Evolutionary conservation across 1,284 basidiomycete species (phyloP).

Genomic region (Sanghuangporus baumii): DNA sequence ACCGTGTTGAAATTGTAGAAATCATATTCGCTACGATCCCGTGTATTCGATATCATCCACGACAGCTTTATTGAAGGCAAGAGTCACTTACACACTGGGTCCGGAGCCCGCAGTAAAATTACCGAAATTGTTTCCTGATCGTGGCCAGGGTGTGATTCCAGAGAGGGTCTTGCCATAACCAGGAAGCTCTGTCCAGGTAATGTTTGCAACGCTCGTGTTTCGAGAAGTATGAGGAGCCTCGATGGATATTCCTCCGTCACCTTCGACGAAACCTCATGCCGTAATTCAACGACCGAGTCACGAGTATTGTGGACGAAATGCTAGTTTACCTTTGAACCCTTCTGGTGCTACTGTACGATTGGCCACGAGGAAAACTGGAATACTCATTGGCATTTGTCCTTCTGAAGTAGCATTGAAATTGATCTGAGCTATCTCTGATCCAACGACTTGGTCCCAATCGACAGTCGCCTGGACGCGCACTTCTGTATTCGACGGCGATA

Average conservation of each 20-base stretch:
- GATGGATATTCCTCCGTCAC: constrained; percentile 56
- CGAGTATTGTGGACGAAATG: neutral
- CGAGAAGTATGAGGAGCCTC: constrained; percentile 55
- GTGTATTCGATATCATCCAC: neutral
- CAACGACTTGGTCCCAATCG: constrained; percentile 50
- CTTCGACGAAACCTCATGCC: constrained; percentile 48
- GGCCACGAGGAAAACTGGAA: constrained; percentile 10
- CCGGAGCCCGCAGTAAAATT: constrained; percentile 58
- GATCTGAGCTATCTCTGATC: constrained; percentile 2
- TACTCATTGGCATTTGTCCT: constrained; percentile 10
- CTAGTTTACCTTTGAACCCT: constrained; percentile 6
- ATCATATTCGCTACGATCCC: constrained; percentile 47
- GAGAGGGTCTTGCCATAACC: constrained; percentile 54
- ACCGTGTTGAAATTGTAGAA: constrained; percentile 49
- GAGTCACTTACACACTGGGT: constrained; percentile 45
- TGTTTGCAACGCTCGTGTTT: constrained; percentile 45
- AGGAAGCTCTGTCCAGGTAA: constrained; percentile 54
- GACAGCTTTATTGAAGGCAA: neutral
- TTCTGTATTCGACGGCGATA: constrained; percentile 43
- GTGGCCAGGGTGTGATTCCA: constrained; percentile 57
- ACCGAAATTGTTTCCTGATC: constrained; percentile 40
- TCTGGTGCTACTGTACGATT: constrained; percentile 3
- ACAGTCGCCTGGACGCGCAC: constrained; percentile 51
- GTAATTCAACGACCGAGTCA: neutral
- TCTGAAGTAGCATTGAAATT: constrained; percentile 9